Percentiles rank a stretch among this genome's conserved stretches.
Conservation (phyloP, 331 rosid genomes). For the Saraca asoca region DNA sequence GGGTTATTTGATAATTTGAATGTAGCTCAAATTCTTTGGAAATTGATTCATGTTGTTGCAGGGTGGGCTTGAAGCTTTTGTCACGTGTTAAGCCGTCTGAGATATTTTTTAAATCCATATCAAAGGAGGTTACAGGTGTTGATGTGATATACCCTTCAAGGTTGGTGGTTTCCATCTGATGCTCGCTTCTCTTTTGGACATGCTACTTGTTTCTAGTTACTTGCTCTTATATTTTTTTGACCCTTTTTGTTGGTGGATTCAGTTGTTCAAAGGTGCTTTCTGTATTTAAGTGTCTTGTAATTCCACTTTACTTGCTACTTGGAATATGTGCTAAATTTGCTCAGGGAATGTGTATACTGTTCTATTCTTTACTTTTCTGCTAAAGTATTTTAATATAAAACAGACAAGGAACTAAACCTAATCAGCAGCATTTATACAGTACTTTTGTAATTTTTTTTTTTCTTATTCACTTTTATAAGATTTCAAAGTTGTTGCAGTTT, state of each 20-base stretch:
- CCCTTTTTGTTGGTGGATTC: not conserved
- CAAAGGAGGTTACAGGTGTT: conserved; percentile 69
- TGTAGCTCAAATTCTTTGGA: not conserved
- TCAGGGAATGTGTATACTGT: not conserved
- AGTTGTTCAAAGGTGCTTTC: conserved; percentile 7
- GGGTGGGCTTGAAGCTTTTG: conserved; percentile 77
- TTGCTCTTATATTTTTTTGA: not conserved
- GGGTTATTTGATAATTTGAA: not conserved
- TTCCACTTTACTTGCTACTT: conserved; percentile 13
- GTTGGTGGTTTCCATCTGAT: conserved; percentile 42
- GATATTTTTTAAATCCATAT: conserved; percentile 76
- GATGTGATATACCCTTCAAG: conserved; percentile 84
- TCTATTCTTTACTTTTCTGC: not conserved
- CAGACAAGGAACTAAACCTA: not conserved
- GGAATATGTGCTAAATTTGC: not conserved
- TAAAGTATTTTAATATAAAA: not conserved
- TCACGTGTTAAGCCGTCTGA: conserved; percentile 87
- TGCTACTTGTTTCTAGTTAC: not conserved
- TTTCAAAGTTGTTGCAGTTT: conserved; percentile 54
- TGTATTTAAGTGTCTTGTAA: conserved; percentile 5
- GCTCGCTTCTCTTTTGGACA: not conserved
- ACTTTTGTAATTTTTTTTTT: not conserved
- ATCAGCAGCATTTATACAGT: not conserved
- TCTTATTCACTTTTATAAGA: no score
- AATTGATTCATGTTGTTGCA: conserved; percentile 35